Conservation (phyloP, 1,284 basidiomycete genomes). For the Rhodotorula glutinis region DNA sequence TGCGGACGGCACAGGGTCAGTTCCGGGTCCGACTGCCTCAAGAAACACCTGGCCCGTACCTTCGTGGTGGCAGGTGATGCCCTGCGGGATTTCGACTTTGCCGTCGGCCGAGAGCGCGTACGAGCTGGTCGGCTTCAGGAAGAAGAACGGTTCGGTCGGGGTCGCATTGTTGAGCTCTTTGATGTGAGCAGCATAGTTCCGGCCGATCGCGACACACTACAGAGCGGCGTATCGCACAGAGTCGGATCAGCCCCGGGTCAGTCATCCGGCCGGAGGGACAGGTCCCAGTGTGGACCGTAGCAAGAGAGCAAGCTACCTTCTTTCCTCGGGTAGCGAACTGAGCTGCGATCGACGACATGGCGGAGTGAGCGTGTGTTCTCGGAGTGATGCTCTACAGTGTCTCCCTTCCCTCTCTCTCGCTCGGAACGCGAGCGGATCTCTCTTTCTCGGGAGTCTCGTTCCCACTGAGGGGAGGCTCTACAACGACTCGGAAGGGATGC, state of each 20-base stretch:
- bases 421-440: not conserved
- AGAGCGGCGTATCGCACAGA: too few relatives aligned
- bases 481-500: too few relatives aligned
- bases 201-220: constrained; percentile 33
- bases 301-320: constrained; percentile 18
- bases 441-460: not conserved
- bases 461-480: too few relatives aligned
- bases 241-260: too few relatives aligned
- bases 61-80: constrained; percentile 85
- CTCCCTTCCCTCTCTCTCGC: not conserved
- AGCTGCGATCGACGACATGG: constrained; percentile 21
- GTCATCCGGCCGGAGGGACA: too few relatives aligned
- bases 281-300: not conserved
- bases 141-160: constrained; percentile 96
- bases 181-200: constrained; percentile 40
- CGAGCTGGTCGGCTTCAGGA: constrained; percentile 91
- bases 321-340: constrained; percentile 33
- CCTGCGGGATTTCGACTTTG: constrained; percentile 78
- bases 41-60: constrained; percentile 54
- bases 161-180: constrained; percentile 53
- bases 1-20: constrained; percentile 45
- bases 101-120: constrained; percentile 72
- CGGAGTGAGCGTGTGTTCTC: too few relatives aligned
- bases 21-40: not conserved
- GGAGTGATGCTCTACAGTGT: too few relatives aligned